Percentiles rank a stretch among this genome's conserved stretches.
These are phyloP conservation scores for Lonicera japonica DNA, from an alignment of 129 eudicot genomes.

Conservation along the genomic window DNA sequence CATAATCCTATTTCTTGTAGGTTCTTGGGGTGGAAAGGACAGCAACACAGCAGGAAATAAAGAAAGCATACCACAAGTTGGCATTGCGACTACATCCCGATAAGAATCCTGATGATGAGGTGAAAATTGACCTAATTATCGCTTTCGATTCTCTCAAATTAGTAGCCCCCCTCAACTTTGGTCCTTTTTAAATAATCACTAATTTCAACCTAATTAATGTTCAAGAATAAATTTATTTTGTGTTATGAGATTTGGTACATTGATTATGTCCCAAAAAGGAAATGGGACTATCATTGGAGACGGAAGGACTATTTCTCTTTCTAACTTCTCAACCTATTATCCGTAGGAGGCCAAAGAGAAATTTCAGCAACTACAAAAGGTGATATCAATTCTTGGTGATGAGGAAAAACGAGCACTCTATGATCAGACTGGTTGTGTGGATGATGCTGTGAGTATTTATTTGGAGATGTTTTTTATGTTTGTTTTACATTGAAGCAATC, in stretches of 20 bases:
- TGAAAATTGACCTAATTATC: constrained; percentile 9
- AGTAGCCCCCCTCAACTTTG: no score
- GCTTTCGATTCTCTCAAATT: neutral
- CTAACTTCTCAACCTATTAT: constrained; percentile 1
- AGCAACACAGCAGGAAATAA: constrained; percentile 85
- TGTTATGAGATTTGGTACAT: no score
- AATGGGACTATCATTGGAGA: no score
- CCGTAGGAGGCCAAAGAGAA: constrained; percentile 86
- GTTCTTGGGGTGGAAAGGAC: constrained; percentile 83
- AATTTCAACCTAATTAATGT: no score
- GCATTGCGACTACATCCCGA: constrained; percentile 94
- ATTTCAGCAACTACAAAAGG: constrained; percentile 95
- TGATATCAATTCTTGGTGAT: constrained; percentile 92
- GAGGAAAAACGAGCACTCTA: constrained; percentile 86
- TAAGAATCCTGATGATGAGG: constrained; percentile 95
- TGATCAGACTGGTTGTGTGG: constrained; percentile 97
- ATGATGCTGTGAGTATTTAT: constrained; percentile 75
- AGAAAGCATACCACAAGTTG: constrained; percentile 83
- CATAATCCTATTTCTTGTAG: constrained; percentile 28
- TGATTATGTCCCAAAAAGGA: no score
- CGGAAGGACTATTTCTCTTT: neutral
- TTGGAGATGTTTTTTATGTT: neutral
- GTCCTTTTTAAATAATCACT: no score
- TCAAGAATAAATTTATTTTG: no score
- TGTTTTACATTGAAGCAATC: neutral